These are phyloP conservation scores for Suhomyces yuchorum DNA, from an alignment of 1,139 yeast species.

Conservation along the genomic window DNA sequence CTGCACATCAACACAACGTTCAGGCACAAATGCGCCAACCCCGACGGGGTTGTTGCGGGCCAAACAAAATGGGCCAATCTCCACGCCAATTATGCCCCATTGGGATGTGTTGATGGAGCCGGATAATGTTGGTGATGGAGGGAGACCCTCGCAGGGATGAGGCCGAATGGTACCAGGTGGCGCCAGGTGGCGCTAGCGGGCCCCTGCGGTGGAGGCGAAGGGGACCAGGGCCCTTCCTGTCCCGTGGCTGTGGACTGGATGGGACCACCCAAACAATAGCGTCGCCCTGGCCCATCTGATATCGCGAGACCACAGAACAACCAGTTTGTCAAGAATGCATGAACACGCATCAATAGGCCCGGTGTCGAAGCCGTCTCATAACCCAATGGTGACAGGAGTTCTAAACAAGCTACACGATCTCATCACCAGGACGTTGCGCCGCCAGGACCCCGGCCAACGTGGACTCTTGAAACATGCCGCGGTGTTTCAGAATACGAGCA, in stretches of 20 bases:
- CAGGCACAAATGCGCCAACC: slow-evolving; percentile 2
- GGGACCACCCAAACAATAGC: background rate
- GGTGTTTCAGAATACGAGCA: background rate
- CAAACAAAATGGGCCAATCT: background rate
- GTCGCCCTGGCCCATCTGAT: background rate
- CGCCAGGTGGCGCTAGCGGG: too few relatives aligned
- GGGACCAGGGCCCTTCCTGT: too few relatives aligned
- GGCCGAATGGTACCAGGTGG: too few relatives aligned
- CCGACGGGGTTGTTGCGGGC: background rate
- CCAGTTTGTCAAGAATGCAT: background rate
- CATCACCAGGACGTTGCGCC: background rate
- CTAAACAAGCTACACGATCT: background rate
- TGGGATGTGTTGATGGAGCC: background rate
- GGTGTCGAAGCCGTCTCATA: background rate
- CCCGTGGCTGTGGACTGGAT: background rate
- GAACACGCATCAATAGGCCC: background rate
- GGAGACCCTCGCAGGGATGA: background rate
- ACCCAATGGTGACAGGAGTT: background rate
- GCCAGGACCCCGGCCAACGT: background rate
- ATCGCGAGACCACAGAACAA: too few relatives aligned
- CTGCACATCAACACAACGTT: background rate
- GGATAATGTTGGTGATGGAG: background rate
- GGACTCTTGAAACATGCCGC: background rate
- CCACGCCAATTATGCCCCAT: background rate
- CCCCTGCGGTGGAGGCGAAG: too few relatives aligned